A percentile compares a stretch with the other conserved stretches of the same genome.
These are phyloP conservation scores for Zalaria obscura DNA, from an alignment of 2,329 filamentous ascomycete genomes.

Conservation along the genomic window DNA sequence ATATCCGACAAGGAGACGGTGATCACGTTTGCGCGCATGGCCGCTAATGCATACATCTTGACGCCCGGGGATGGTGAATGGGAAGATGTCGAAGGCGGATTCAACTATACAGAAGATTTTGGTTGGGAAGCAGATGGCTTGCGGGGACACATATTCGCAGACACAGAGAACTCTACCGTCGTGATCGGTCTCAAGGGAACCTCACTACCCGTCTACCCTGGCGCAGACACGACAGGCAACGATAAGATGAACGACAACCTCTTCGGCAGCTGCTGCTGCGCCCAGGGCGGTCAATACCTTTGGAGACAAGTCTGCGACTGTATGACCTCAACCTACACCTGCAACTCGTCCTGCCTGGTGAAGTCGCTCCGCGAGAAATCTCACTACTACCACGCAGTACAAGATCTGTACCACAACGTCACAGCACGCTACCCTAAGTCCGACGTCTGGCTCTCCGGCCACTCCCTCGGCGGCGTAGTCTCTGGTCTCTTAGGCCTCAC, in stretches of 20 bases:
- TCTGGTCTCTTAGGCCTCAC: slow-evolving; percentile 81
- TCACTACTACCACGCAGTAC: slow-evolving; percentile 78
- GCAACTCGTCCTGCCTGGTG: slow-evolving; percentile 81
- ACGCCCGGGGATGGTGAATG: slow-evolving; percentile 61
- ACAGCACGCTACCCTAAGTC: slow-evolving; percentile 75
- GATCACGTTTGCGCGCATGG: slow-evolving; percentile 73
- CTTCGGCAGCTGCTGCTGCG: slow-evolving; percentile 96
- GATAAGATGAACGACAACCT: slow-evolving; percentile 98
- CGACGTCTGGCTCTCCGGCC: slow-evolving; percentile 79
- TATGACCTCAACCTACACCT: slow-evolving; percentile 71
- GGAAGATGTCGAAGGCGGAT: slow-evolving; percentile 55
- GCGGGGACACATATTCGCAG: slow-evolving; percentile 82
- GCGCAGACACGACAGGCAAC: slow-evolving; percentile 91
- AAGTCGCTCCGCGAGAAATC: slow-evolving; percentile 67
- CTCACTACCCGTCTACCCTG: slow-evolving; percentile 73
- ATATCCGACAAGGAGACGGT: slow-evolving; percentile 75
- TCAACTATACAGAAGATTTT: slow-evolving; percentile 79
- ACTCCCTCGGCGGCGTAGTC: slow-evolving; percentile 83
- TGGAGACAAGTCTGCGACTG: slow-evolving; percentile 93
- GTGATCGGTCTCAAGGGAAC: slow-evolving; percentile 91
- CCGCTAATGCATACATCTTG: slow-evolving; percentile 76
- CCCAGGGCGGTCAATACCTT: slow-evolving; percentile 75
- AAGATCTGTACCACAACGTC: slow-evolving; percentile 84
- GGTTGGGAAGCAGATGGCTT: slow-evolving; percentile 86
- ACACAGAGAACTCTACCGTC: slow-evolving; percentile 71